Evolutionary conservation across 1,139 yeast genomes (phyloP).

Genomic region (Saccharomyces hybrid): DNA sequence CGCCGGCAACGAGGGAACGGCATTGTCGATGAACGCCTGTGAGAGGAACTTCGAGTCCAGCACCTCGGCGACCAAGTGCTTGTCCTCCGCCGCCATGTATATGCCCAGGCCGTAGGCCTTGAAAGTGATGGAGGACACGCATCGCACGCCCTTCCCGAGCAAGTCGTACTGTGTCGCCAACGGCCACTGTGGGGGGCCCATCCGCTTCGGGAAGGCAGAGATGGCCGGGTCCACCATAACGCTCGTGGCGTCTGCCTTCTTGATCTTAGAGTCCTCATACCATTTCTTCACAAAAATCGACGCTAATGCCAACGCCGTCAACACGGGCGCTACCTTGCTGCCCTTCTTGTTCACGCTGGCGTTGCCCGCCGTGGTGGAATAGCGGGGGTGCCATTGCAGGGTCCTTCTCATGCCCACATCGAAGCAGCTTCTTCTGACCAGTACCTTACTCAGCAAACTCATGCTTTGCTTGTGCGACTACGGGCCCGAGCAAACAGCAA

Average conservation of each 20-base stretch:
- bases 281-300: neutral
- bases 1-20: slow-evolving; percentile 5
- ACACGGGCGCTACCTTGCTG: neutral
- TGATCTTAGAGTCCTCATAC: neutral
- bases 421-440: neutral
- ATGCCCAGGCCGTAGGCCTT: slow-evolving; percentile 80
- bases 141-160: slow-evolving; percentile 68
- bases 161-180: slow-evolving; percentile 35
- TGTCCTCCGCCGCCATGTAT: slow-evolving; percentile 56
- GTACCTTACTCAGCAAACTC: neutral
- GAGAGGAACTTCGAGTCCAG: slow-evolving; percentile 36
- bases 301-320: neutral
- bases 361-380: neutral
- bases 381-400: neutral
- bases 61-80: slow-evolving; percentile 38
- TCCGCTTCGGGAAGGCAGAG: slow-evolving; percentile 41
- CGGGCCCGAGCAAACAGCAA: neutral
- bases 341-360: neutral
- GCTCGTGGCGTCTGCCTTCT: slow-evolving; percentile 16
- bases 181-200: slow-evolving; percentile 11
- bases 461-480: neutral
- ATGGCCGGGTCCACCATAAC: slow-evolving; percentile 41
- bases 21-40: slow-evolving; percentile 26
- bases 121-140: slow-evolving; percentile 69
- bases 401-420: neutral